Evolutionary conservation across 768 basidiomycete genomes (phyloP), one percentile per base, ranked within the genome.

Genomic region (Xerocomellus dryophilus): DNA sequence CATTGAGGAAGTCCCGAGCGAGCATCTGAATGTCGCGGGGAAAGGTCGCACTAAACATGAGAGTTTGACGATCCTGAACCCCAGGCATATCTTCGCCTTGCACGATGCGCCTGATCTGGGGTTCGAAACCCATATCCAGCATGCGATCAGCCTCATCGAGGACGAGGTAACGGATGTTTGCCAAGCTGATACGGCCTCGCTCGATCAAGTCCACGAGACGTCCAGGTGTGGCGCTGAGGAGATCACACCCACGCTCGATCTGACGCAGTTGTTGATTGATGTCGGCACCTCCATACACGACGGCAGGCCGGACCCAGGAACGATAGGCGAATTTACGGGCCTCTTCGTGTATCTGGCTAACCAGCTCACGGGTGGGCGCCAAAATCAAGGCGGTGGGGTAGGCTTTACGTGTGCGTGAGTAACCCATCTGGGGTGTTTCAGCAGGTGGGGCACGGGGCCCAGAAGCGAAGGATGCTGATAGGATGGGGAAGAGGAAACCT

Each of bases 101-200:
- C 18, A 99, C 97, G 68, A 99, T 99, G 31, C 93, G 83, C 59
- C 97, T 84, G 67, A 99, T 99, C 76, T 98, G 97, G 51, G 97
- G 97, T 74, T 99, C 97, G 80, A 99, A 99, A 87, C 97, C 97
- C 97, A 99, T 99, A 78, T 99, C 97, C 67, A 99, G 83, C 97
- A 99, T 99, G 66, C 97, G 90, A 79, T 99, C 97, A 57, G 97
- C 97, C 77, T 99, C 97, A 66, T 99, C 97, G 50, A 99, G 87
- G 25, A 99, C 97, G 53, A 99, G 88, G 73, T 97, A 98, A 65
- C 92, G 88, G 77, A 99, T 87, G 75, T 98, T 98, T 61, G 92
- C 84, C 57, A 99, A 82, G 67, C 90, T 93, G 79, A 99, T 98
- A 55, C 91, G 84, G 12, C 97, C 97, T 64, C 97, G 90, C 76